A percentile compares a stretch with the other conserved stretches of the same genome.
Evolutionary conservation across 2,329 filamentous ascomycete species (phyloP).

Genomic region (Sporothrix protearum): DNA sequence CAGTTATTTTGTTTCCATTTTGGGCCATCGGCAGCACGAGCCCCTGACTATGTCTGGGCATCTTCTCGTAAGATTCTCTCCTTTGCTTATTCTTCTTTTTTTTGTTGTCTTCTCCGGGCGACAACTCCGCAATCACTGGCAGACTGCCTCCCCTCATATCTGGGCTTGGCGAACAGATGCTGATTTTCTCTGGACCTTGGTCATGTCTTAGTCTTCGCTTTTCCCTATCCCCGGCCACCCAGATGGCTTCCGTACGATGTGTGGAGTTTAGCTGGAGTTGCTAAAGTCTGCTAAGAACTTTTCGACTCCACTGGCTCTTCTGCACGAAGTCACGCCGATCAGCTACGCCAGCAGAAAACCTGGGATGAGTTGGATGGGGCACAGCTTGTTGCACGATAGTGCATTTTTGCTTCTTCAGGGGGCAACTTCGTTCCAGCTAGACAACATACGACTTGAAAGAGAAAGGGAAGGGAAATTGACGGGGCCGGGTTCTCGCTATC

Average conservation of each 20-base stretch:
- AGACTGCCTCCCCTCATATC: background rate
- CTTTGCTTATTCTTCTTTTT: no score
- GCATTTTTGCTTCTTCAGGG: background rate
- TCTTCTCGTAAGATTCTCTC: background rate
- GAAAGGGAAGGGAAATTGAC: background rate
- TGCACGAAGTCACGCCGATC: background rate
- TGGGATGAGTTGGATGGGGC: background rate
- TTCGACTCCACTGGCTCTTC: background rate
- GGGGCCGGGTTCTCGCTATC: background rate
- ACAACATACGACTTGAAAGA: background rate
- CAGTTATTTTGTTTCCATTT: background rate
- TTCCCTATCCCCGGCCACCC: background rate
- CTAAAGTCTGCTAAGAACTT: background rate
- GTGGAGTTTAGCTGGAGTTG: slow-evolving; percentile 1
- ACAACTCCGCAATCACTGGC: background rate
- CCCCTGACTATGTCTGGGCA: background rate
- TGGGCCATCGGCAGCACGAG: background rate
- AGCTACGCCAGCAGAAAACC: background rate
- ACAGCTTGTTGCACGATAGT: background rate
- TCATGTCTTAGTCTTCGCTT: background rate
- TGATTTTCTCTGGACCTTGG: background rate
- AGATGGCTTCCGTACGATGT: background rate
- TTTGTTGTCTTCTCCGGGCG: background rate
- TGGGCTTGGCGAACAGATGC: background rate
- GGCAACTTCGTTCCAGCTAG: background rate